These are phyloP conservation scores for Ceratocystis destructans DNA, from an alignment of 2,329 filamentous ascomycete genomes.

Conservation along the genomic window DNA sequence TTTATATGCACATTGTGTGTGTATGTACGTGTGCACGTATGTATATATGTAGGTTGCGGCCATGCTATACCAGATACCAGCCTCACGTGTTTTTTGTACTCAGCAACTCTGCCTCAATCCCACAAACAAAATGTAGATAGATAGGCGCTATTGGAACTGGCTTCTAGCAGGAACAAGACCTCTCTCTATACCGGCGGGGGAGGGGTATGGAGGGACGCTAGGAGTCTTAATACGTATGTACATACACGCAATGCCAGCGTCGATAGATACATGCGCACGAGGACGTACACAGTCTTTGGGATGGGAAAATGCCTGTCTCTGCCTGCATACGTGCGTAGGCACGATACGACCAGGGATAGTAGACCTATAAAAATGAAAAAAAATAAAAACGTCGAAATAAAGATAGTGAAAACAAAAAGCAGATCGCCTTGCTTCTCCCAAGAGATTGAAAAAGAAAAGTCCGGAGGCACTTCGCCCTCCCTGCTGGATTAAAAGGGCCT, in stretches of 20 bases:
- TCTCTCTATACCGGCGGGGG: not conserved
- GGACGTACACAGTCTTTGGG: not conserved
- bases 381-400: not conserved
- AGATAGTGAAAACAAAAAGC: not conserved
- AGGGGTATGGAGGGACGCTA: not conserved
- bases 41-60: not conserved
- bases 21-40: not conserved
- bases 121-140: not conserved
- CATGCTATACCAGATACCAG: too few species aligned
- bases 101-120: not conserved
- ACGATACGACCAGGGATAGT: not conserved
- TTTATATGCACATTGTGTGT: not conserved
- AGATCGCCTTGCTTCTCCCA: not conserved
- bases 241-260: not conserved
- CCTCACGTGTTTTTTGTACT: not conserved
- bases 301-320: not conserved
- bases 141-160: not conserved
- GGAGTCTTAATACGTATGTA: not conserved
- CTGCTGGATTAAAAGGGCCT: too few species aligned
- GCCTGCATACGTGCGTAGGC: not conserved
- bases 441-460: not conserved
- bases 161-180: not conserved
- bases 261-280: not conserved
- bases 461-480: too few species aligned
- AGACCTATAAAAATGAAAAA: not conserved